A percentile compares a stretch with the other conserved stretches of the same genome.
Conservation (phyloP, 805 yeast genomes). For the Myxozyma geophila region DNA sequence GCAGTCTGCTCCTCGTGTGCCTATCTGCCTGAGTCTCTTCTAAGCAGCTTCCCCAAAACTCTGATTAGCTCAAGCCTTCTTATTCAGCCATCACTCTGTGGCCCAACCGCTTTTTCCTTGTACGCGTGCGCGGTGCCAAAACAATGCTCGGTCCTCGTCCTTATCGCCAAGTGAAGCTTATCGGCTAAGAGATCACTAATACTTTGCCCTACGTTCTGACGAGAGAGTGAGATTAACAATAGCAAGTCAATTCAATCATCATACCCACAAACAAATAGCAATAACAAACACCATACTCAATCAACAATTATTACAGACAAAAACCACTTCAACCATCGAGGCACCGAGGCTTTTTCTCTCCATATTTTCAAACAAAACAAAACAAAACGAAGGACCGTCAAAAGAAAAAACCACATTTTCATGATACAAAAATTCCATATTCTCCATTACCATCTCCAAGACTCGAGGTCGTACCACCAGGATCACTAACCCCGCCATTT, state of each 20-base stretch:
- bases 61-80: too few species aligned
- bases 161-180: too few species aligned
- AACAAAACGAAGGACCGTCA: neutral
- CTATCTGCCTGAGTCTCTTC: too few species aligned
- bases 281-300: neutral
- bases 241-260: neutral
- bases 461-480: neutral
- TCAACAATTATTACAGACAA: neutral
- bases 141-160: too few species aligned
- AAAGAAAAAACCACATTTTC: neutral
- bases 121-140: too few species aligned
- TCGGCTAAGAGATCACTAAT: too few species aligned
- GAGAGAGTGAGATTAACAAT: too few species aligned
- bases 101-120: too few species aligned
- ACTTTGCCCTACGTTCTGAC: too few species aligned
- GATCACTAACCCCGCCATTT: neutral
- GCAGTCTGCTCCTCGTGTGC: too few species aligned
- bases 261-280: neutral
- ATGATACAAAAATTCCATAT: slow-evolving; percentile 6
- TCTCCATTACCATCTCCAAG: neutral
- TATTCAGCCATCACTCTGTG: too few species aligned
- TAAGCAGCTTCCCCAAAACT: too few species aligned
- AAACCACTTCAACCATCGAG: neutral
- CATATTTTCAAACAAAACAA: neutral
- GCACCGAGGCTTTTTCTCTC: neutral